Base-by-base conservation (phyloP, 1,284 basidiomycete species). In the Fistulinella cinereoalba region DNA sequence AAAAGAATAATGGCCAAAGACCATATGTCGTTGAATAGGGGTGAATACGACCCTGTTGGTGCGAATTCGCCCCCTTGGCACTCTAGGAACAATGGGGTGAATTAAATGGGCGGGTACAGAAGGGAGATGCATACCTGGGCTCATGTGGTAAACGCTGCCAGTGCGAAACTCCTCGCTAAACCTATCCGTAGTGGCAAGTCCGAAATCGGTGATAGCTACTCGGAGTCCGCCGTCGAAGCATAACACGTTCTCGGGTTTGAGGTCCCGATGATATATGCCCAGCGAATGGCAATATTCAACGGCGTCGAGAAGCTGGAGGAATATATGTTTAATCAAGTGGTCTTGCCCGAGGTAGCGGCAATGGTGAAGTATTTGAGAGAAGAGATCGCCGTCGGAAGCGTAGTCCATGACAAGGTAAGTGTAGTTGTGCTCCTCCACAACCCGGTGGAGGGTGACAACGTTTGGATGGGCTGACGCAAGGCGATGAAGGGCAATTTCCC, bases 211-310 rank as follows among this genome's bases (percentile, higher is more conserved):
- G 62, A 99, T 80, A 54, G 91, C 84, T 49, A 98, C 82, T 52
- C 82, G 80, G 56, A 85, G 77, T 53, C 94, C 94, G 62, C 72
- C 77, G 52, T 86, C 82, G 66, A 75, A 89, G 71, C 93, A 97
- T 52, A 99, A 76, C 56, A 99, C 87, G 70, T 99, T 99, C 73
- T 98, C 97, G 22, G 96, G 96, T 75, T 98, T 99, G 61, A 99
- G 76, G 68, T 98, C 96, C 46, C 96, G 91, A 69, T 98, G 96
- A 74, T 90, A 97, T 66, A 98, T 92, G 68, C 92, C 91, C 49
- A 92, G 75, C 37, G 76, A 79, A 68, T 96, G 90, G 69, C 83
- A 85, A 70, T 91, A 91, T 56, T 94, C 87, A 61, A 98, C 91
- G 39, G 94, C 91, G 58, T 96, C 93, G 60, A 98, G 79, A 66